phyloP scores from a whole-genome alignment of 306 rosid genomes.

The Ammopiptanthus mongolicus region DNA sequence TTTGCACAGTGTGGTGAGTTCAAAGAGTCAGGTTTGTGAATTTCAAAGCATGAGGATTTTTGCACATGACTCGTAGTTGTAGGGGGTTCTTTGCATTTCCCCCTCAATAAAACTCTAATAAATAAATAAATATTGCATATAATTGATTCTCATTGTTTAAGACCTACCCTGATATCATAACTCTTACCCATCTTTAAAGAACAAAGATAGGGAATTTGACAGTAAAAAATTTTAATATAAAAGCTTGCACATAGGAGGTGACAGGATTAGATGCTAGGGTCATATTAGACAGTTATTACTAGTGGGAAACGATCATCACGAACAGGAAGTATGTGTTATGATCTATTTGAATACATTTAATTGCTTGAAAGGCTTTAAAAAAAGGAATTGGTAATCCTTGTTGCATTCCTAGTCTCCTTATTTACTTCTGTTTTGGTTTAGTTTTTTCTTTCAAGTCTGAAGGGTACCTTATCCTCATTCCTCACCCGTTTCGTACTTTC shows the following conservation, averaged over 20 bases:
- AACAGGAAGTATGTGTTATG: neutral
- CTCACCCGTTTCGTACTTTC: neutral
- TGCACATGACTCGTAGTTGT: neutral
- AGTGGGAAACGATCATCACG: neutral
- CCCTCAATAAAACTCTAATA: neutral
- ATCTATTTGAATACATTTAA: neutral
- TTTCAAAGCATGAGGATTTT: neutral
- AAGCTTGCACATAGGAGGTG: conserved; percentile 2
- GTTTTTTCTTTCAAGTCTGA: neutral
- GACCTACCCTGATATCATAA: neutral
- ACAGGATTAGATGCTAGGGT: neutral
- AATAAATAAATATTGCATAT: neutral
- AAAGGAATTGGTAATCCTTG: neutral
- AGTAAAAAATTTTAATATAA: neutral
- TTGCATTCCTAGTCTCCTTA: neutral
- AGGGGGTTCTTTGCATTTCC: neutral
- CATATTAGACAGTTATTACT: neutral
- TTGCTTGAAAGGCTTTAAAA: neutral
- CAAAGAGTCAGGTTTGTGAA: neutral
- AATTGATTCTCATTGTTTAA: conserved; percentile 1
- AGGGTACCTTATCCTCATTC: neutral
- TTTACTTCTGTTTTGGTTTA: neutral
- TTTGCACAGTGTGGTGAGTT: neutral
- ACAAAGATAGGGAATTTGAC: neutral
- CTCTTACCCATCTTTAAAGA: neutral